These are phyloP conservation scores for Wickerhamomyces sp. DNA, from an alignment of 1,139 yeast genomes.

Conservation along the genomic window DNA sequence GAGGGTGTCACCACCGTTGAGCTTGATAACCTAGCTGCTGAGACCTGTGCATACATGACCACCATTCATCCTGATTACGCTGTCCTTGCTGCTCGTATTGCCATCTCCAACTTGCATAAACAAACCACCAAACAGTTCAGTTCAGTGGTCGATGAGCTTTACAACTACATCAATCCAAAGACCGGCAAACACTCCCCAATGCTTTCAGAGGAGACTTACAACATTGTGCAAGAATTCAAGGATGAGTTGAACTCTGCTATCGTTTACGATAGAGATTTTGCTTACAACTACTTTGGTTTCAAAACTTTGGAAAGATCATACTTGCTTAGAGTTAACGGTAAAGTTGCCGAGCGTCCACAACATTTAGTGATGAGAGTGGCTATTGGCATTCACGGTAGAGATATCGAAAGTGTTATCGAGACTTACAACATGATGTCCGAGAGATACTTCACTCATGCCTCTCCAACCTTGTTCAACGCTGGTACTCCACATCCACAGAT, in stretches of 20 bases:
- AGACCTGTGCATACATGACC: slow-evolving; percentile 97
- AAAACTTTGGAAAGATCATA: slow-evolving; percentile 85
- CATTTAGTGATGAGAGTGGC: slow-evolving; percentile 88
- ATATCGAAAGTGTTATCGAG: slow-evolving; percentile 67
- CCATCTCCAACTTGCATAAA: slow-evolving; percentile 91
- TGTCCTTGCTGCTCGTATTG: slow-evolving; percentile 91
- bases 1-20: slow-evolving; percentile 96
- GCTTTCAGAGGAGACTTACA: slow-evolving; percentile 69
- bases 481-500: slow-evolving; percentile 85
- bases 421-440: slow-evolving; percentile 82
- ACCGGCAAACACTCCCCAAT: slow-evolving; percentile 70
- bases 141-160: slow-evolving; percentile 65
- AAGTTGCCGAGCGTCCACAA: slow-evolving; percentile 87
- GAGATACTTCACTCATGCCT: slow-evolving; percentile 82
- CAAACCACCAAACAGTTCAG: slow-evolving; percentile 90
- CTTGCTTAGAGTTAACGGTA: slow-evolving; percentile 62
- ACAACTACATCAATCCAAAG: slow-evolving; percentile 68
- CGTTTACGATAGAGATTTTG: slow-evolving; percentile 78
- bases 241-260: slow-evolving; percentile 78
- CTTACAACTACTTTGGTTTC: slow-evolving; percentile 80
- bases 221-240: slow-evolving; percentile 55
- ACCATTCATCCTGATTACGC: slow-evolving; percentile 98
- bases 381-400: slow-evolving; percentile 77
- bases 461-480: slow-evolving; percentile 86
- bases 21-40: slow-evolving; percentile 94